Conservation (phyloP, 1,284 basidiomycete species). For the Xerocomus amazonicus region DNA sequence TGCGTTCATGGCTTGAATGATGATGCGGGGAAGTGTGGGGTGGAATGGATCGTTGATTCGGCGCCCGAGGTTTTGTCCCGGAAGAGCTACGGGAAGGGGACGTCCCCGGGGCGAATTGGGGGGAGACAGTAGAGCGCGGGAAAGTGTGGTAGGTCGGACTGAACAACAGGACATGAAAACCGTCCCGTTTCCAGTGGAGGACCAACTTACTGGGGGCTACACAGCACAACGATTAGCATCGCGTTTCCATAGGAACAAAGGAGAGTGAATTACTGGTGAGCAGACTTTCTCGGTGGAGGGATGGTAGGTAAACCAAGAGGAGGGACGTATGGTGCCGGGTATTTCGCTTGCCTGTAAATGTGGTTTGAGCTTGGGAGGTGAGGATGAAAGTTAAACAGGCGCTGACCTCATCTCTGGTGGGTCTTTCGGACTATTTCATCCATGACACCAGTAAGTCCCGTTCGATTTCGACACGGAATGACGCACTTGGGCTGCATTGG, state of each 20-base stretch:
- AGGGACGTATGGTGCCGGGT: constrained; percentile 19
- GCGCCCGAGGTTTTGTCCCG: not conserved
- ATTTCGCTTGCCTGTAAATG: constrained; percentile 15
- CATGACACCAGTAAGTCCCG: constrained; percentile 1
- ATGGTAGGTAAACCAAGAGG: constrained; percentile 17
- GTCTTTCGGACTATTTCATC: constrained; percentile 8
- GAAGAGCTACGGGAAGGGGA: not conserved
- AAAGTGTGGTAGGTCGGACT: constrained; percentile 31
- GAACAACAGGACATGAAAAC: constrained; percentile 15
- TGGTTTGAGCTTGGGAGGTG: not conserved
- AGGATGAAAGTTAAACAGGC: not conserved
- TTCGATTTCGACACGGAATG: not conserved
- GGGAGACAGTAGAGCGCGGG: constrained; percentile 20
- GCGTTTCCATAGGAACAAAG: not conserved
- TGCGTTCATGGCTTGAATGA: constrained; percentile 5
- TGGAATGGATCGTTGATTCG: constrained; percentile 4
- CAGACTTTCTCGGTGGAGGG: constrained; percentile 13
- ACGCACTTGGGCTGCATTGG: constrained; percentile 20
- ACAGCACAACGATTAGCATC: constrained; percentile 7
- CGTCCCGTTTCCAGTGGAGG: constrained; percentile 5
- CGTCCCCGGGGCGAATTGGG: not conserved
- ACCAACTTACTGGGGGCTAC: constrained; percentile 26
- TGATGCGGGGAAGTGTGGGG: constrained; percentile 3
- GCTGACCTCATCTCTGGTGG: constrained; percentile 18
- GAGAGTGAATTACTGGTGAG: constrained; percentile 18